Conservation (phyloP, 495 filamentous ascomycete species). For the Xylaria scruposa region DNA sequence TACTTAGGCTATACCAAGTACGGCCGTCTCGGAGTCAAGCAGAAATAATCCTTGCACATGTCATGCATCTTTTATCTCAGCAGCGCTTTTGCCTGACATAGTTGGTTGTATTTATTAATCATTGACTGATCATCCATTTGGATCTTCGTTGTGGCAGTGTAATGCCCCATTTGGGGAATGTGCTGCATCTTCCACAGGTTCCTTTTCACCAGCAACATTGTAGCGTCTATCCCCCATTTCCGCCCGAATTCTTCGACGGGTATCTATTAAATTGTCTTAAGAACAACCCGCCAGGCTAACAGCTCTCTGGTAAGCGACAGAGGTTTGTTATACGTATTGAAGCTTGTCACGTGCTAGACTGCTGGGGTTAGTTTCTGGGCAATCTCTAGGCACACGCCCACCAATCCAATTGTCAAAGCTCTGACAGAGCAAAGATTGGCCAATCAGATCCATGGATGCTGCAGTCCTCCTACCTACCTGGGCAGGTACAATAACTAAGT, state of each 20-base stretch:
- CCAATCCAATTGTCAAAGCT: neutral
- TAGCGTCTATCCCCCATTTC: neutral
- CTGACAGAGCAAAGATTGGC: neutral
- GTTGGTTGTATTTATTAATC: neutral
- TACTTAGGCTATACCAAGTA: neutral
- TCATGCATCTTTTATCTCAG: neutral
- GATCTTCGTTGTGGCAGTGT: constrained; percentile 7
- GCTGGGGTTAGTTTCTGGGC: neutral
- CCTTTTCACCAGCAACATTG: neutral
- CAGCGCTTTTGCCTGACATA: neutral
- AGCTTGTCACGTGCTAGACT: neutral
- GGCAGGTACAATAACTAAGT: neutral
- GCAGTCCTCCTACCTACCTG: constrained; percentile 2
- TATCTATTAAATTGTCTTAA: no score
- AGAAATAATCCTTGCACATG: neutral
- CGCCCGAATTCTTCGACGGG: neutral
- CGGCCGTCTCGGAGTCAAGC: neutral
- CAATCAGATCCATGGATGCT: neutral
- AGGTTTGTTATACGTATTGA: neutral
- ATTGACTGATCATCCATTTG: neutral
- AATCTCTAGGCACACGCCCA: neutral
- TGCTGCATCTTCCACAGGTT: neutral
- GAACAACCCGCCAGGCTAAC: neutral
- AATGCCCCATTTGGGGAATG: neutral
- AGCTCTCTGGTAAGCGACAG: neutral